Percentiles rank a stretch among this genome's conserved stretches.
phyloP scores from a whole-genome alignment of 2,329 filamentous ascomycete genomes.

The Botrytis aclada region DNA sequence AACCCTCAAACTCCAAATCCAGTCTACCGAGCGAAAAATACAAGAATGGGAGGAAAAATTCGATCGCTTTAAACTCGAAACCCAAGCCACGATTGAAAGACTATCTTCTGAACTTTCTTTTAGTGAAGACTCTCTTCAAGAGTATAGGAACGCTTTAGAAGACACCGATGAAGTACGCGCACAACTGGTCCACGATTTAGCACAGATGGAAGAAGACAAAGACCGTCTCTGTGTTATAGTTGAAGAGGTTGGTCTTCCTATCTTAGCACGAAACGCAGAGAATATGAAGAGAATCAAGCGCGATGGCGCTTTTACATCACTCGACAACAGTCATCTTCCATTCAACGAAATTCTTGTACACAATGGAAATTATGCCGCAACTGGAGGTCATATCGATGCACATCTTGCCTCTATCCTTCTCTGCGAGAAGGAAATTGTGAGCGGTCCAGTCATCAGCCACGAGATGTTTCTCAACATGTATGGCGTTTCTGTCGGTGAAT shows the following conservation, averaged over 20 bases:
- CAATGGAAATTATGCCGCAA: neutral
- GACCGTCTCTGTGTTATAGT: neutral
- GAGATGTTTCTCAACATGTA: constrained; percentile 5
- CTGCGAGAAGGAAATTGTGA: neutral
- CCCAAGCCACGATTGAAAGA: neutral
- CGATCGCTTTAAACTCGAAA: neutral
- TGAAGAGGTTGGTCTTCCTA: neutral
- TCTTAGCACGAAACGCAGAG: neutral
- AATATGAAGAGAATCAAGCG: neutral
- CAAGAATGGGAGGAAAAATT: neutral
- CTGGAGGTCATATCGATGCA: constrained; percentile 1
- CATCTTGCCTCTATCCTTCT: neutral
- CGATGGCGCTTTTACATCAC: neutral
- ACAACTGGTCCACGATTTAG: neutral
- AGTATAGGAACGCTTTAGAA: neutral
- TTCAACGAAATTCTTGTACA: neutral
- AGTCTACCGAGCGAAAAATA: neutral
- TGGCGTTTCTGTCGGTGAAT: constrained; percentile 6
- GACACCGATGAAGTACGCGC: neutral
- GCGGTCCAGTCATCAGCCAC: neutral
- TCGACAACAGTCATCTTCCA: neutral
- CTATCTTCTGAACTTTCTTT: neutral
- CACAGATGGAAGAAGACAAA: neutral
- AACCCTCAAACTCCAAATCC: neutral
- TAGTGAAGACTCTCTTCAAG: neutral